Evolutionary conservation across 2,329 filamentous ascomycete species (phyloP).

Genomic region (Beauveria sp.): DNA sequence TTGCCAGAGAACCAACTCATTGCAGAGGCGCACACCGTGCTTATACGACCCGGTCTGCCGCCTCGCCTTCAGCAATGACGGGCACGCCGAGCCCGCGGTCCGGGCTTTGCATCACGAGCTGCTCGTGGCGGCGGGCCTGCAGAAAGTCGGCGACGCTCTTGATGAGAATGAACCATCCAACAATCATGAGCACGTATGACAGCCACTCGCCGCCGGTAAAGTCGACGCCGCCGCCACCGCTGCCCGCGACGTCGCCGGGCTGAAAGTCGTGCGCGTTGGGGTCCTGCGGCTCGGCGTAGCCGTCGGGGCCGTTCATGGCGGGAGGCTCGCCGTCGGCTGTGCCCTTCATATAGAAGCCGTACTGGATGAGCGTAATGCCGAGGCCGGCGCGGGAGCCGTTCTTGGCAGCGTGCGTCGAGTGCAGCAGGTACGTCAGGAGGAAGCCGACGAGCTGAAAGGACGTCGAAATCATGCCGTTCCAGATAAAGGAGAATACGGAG

Average conservation of each 20-base stretch:
- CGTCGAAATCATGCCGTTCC: slow-evolving; percentile 95
- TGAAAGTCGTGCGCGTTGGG: slow-evolving; percentile 89
- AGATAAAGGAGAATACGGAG: slow-evolving; percentile 78
- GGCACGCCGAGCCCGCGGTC: slow-evolving; percentile 79
- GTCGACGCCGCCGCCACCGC: slow-evolving; percentile 40
- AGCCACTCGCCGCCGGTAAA: slow-evolving; percentile 79
- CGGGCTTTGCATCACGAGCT: slow-evolving; percentile 85
- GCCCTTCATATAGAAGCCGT: slow-evolving; percentile 90
- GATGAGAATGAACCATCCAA: slow-evolving; percentile 97
- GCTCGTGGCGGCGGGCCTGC: slow-evolving; percentile 80
- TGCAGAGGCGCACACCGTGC: not conserved
- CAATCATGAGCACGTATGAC: slow-evolving; percentile 89
- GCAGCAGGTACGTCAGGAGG: slow-evolving; percentile 92
- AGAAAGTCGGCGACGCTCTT: slow-evolving; percentile 88
- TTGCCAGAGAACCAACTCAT: not conserved
- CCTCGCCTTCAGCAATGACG: slow-evolving; percentile 80
- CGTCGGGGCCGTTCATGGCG: slow-evolving; percentile 43
- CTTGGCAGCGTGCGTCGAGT: slow-evolving; percentile 96
- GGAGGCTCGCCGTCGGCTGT: slow-evolving; percentile 36
- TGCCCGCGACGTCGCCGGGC: slow-evolving; percentile 55
- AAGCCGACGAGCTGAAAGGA: slow-evolving; percentile 97
- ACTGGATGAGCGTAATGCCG: slow-evolving; percentile 91
- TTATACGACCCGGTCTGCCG: slow-evolving; percentile 67
- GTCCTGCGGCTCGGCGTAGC: slow-evolving; percentile 66
- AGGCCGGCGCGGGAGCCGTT: slow-evolving; percentile 92